These are phyloP conservation scores for Boletellus sp. DNA, from an alignment of 768 basidiomycete species.

Conservation along the genomic window DNA sequence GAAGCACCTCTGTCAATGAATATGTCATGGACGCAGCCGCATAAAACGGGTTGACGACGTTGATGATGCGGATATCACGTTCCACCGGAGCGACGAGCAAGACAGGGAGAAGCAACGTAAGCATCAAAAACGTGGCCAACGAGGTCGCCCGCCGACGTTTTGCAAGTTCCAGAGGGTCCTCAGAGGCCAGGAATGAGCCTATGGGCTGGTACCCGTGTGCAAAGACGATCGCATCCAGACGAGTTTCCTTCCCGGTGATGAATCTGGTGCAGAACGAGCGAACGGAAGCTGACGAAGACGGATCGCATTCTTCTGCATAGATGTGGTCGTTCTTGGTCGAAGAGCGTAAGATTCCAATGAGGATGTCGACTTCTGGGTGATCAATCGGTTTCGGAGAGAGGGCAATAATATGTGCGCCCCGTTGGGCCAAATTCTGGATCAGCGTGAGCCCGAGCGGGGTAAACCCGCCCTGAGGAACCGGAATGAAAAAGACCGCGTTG, in stretches of 20 bases:
- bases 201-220: constrained; percentile 73
- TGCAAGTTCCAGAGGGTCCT: constrained; percentile 31
- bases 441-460: constrained; percentile 69
- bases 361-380: constrained; percentile 45
- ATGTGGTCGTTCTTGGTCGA: constrained; percentile 73
- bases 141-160: constrained; percentile 45
- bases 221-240: constrained; percentile 77
- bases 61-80: constrained; percentile 86
- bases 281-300: constrained; percentile 62
- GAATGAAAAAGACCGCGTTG: constrained; percentile 1
- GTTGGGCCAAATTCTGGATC: constrained; percentile 60
- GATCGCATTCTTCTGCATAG: constrained; percentile 75
- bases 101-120: constrained; percentile 74
- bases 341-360: constrained; percentile 63
- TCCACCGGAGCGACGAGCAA: constrained; percentile 82
- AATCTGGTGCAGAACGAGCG: constrained; percentile 68
- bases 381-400: constrained; percentile 59
- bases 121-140: constrained; percentile 72
- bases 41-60: constrained; percentile 85
- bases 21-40: constrained; percentile 64
- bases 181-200: constrained; percentile 41
- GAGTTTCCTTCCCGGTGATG: constrained; percentile 56
- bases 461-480: constrained; percentile 57
- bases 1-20: constrained; percentile 26
- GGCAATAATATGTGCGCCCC: constrained; percentile 78